A percentile compares a stretch with the other conserved stretches of the same genome.
phyloP scores from a whole-genome alignment of 208 protist species.

The Leishmania braziliensis region DNA sequence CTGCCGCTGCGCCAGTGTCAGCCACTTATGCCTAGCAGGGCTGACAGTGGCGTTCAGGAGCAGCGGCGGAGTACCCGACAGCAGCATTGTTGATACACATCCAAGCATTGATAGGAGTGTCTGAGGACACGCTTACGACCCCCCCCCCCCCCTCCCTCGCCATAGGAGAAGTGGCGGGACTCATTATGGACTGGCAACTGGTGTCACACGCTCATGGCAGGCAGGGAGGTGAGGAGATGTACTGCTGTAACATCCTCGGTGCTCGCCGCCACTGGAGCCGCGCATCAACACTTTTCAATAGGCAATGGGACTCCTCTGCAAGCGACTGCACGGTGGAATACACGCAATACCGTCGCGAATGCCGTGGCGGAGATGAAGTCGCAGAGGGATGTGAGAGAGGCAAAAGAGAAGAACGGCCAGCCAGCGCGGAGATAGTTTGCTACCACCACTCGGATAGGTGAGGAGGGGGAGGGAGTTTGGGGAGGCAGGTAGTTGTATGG shows the following conservation, averaged over 20 bases:
- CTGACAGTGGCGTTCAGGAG: neutral
- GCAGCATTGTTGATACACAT: neutral
- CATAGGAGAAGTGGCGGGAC: neutral
- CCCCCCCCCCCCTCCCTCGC: neutral
- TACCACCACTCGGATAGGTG: neutral
- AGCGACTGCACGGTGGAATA: neutral
- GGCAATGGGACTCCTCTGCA: neutral
- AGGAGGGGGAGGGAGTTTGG: neutral
- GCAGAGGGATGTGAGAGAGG: constrained; percentile 6
- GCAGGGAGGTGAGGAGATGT: neutral
- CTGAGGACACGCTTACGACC: neutral
- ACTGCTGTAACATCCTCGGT: neutral
- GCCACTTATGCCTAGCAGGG: neutral
- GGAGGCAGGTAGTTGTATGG: neutral
- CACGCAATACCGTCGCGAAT: constrained; percentile 10
- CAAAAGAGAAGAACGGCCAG: neutral
- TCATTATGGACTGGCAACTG: neutral
- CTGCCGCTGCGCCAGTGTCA: neutral
- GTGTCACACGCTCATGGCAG: neutral
- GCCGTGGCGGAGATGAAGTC: constrained; percentile 31
- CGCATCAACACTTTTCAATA: constrained; percentile 17
- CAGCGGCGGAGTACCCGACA: neutral
- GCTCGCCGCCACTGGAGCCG: neutral
- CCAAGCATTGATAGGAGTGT: neutral
- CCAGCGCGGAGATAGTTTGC: neutral